Conservation (phyloP, 495 filamentous ascomycete species). For the Penicillium nucicola region DNA sequence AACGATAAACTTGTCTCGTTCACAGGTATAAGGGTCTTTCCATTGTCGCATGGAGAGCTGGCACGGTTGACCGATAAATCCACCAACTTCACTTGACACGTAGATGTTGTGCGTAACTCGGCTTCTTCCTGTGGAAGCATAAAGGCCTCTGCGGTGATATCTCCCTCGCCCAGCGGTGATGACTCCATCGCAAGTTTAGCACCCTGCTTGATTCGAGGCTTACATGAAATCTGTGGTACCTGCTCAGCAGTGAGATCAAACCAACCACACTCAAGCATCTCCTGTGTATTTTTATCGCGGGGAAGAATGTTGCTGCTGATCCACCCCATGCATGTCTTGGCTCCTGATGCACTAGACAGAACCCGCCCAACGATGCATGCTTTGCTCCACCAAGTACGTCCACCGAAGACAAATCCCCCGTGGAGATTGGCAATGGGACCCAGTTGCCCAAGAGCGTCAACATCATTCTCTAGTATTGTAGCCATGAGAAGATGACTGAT, state of each 20-base stretch:
- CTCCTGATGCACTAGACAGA: conserved; percentile 59
- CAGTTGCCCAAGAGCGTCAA: conserved; percentile 58
- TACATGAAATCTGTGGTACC: conserved; percentile 14
- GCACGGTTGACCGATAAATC: conserved; percentile 20
- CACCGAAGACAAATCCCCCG: conserved; percentile 71
- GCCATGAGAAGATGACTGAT: conserved; percentile 76
- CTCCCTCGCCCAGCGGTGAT: conserved; percentile 37
- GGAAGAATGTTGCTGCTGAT: conserved; percentile 59
- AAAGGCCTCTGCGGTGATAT: conserved; percentile 47
- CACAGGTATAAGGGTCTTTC: conserved; percentile 33
- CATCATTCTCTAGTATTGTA: conserved; percentile 73
- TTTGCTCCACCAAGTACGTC: conserved; percentile 80
- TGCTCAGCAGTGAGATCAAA: conserved; percentile 52
- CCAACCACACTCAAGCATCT: conserved; percentile 58
- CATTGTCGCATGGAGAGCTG: conserved; percentile 5
- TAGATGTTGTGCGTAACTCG: conserved; percentile 3
- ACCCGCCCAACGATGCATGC: conserved; percentile 74
- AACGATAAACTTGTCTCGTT: conserved; percentile 55
- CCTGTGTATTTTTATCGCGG: conserved; percentile 16
- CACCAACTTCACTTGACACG: conserved; percentile 19
- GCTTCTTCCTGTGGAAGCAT: conserved; percentile 29
- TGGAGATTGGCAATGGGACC: conserved; percentile 70
- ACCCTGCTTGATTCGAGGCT: conserved; percentile 39
- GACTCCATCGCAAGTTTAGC: conserved; percentile 30
- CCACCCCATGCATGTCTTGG: conserved; percentile 79